These are phyloP conservation scores for Gnomoniopsis smithogilvyi DNA, from an alignment of 2,329 filamentous ascomycete genomes.

Conservation along the genomic window DNA sequence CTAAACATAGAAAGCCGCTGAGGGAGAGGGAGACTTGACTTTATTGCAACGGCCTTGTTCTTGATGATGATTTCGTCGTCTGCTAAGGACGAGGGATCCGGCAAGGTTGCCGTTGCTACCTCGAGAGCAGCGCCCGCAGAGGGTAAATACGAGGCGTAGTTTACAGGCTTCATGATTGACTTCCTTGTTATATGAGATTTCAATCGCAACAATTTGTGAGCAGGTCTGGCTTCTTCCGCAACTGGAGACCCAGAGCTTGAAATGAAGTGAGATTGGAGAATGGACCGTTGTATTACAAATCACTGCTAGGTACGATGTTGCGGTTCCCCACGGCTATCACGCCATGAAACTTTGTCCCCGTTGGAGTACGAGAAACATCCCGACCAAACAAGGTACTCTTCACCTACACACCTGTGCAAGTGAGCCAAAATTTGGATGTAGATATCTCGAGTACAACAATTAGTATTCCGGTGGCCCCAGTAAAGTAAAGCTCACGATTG, in stretches of 20 bases:
- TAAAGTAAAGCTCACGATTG: no score
- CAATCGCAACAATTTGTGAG: background rate
- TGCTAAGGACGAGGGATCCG: background rate
- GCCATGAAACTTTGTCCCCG: background rate
- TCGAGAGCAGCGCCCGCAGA: conserved; percentile 7
- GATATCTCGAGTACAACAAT: background rate
- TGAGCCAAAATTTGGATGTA: background rate
- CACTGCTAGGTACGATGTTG: background rate
- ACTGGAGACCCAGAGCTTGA: background rate
- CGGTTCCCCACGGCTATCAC: background rate
- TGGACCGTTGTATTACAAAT: conserved; percentile 6
- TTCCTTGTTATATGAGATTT: background rate
- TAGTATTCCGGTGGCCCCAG: no score
- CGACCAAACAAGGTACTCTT: background rate
- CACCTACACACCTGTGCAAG: no score
- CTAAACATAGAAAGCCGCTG: no score
- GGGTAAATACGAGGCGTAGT: conserved; percentile 11
- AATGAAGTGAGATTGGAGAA: background rate
- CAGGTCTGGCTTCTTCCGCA: background rate
- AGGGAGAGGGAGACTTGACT: background rate
- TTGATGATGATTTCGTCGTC: conserved; percentile 16
- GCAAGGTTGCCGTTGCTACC: conserved; percentile 10
- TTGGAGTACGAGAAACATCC: background rate
- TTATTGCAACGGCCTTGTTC: conserved; percentile 13
- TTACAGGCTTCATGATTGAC: conserved; percentile 7